phyloP scores from a whole-genome alignment of 352 stramenopile genomes.

The Thraustochytrium striatum region DNA sequence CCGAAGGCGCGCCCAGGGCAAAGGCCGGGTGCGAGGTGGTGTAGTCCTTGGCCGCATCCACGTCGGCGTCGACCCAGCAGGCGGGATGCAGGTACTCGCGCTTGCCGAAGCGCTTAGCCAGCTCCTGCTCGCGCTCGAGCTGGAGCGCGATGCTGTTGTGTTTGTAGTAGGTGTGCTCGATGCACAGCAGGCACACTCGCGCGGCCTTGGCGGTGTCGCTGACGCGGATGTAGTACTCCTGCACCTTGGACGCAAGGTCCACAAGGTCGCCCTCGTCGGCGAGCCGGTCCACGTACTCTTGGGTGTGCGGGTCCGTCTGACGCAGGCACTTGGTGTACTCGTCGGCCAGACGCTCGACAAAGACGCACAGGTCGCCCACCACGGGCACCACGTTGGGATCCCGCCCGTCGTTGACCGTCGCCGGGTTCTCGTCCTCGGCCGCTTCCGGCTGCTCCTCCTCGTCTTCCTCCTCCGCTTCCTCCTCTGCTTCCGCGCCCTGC shows the following conservation, averaged over 20 bases:
- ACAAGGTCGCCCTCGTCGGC: conserved; percentile 86
- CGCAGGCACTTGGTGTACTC: conserved; percentile 98
- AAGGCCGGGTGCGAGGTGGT: not conserved
- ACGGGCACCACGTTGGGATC: not conserved
- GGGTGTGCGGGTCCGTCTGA: conserved; percentile 88
- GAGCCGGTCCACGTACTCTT: conserved; percentile 87
- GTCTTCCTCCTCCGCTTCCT: not conserved
- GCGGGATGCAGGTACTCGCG: conserved; percentile 23
- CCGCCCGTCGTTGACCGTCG: not conserved
- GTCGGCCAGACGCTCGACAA: conserved; percentile 89
- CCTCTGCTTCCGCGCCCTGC: not conserved
- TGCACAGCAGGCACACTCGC: conserved; percentile 77
- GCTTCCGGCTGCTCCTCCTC: not conserved
- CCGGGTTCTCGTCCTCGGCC: not conserved
- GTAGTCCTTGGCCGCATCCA: not conserved
- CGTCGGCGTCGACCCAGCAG: conserved; percentile 5
- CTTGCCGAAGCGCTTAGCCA: conserved; percentile 6
- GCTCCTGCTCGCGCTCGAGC: conserved; percentile 67
- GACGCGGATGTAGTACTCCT: conserved; percentile 82
- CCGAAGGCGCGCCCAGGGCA: not conserved
- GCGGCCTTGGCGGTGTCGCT: conserved; percentile 70
- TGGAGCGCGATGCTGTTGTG: conserved; percentile 84
- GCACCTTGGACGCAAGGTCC: conserved; percentile 72
- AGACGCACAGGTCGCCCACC: conserved; percentile 63
- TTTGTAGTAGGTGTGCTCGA: conserved; percentile 95